These are phyloP conservation scores for Coemansia sp. DNA, from an alignment of 192 early-diverging fungal genomes.

Conservation along the genomic window DNA sequence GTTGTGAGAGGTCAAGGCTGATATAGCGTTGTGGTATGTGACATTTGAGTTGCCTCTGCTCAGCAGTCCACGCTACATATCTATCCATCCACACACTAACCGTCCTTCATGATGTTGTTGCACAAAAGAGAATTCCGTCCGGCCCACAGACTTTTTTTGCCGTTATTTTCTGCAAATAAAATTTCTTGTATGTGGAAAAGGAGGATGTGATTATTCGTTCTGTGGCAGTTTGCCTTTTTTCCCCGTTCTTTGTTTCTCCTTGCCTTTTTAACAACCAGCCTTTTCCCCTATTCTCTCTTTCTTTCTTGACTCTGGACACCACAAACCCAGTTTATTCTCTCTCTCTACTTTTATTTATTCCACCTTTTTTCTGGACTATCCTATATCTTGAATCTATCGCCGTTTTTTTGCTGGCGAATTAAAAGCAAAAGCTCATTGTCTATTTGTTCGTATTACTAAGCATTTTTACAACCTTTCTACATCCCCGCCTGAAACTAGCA, in stretches of 20 bases:
- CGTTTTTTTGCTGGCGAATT: constrained; percentile 4
- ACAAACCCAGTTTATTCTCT: no score
- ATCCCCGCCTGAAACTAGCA: no score
- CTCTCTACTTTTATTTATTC: neutral
- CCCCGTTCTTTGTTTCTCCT: neutral
- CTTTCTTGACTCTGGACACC: neutral
- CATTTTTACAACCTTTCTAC: neutral
- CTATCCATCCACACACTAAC: no score
- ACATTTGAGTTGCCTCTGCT: no score
- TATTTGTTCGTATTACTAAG: constrained; percentile 1
- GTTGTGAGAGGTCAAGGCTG: no score
- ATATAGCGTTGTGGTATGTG: no score
- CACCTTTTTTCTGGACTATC: neutral
- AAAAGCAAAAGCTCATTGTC: neutral
- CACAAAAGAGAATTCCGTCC: neutral
- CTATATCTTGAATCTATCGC: neutral
- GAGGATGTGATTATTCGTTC: neutral
- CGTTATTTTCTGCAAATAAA: neutral
- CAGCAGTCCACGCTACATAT: no score
- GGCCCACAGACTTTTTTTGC: neutral
- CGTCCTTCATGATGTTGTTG: no score
- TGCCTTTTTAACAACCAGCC: neutral
- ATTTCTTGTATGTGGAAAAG: neutral
- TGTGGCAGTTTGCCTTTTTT: neutral
- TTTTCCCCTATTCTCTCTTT: constrained; percentile 3